phyloP scores from a whole-genome alignment of 306 rosid species.

The Luffa acutangula region DNA sequence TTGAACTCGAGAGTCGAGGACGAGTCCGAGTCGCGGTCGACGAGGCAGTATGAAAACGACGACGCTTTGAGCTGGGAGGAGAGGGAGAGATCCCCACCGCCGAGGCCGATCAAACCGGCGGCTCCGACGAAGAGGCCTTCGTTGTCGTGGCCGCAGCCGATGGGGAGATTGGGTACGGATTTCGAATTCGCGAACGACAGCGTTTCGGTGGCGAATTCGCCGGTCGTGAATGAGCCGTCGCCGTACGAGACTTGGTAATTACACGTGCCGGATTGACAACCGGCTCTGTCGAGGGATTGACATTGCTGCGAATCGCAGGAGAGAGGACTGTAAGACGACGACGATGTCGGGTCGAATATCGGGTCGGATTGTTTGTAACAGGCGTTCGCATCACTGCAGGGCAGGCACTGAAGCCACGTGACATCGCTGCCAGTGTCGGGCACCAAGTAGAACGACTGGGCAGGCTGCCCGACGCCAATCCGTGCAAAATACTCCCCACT shows the following conservation, averaged over 20 bases:
- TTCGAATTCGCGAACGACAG: conserved; percentile 50
- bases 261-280: conserved; percentile 34
- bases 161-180: conserved; percentile 21
- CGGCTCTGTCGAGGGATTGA: conserved; percentile 14
- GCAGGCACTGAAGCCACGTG: conserved; percentile 79
- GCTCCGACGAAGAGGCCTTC: conserved; percentile 61
- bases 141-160: conserved; percentile 83
- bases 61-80: conserved; percentile 46
- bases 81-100: conserved; percentile 56
- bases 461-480: conserved; percentile 56
- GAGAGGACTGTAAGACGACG: conserved; percentile 33
- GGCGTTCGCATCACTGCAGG: conserved; percentile 28
- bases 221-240: conserved; percentile 77
- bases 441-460: conserved; percentile 47
- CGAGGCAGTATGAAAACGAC: conserved; percentile 73
- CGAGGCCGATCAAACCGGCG: conserved; percentile 79
- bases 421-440: conserved; percentile 83
- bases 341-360: conserved; percentile 43
- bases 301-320: conserved; percentile 49
- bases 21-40: conserved; percentile 43
- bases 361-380: conserved; percentile 86
- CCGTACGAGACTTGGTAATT: conserved; percentile 71
- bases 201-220: conserved; percentile 54
- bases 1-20: conserved; percentile 80
- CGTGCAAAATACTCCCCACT: conserved; percentile 84